These are phyloP conservation scores for Paxillus rubicundulus DNA, from an alignment of 768 basidiomycete genomes.

Conservation along the genomic window DNA sequence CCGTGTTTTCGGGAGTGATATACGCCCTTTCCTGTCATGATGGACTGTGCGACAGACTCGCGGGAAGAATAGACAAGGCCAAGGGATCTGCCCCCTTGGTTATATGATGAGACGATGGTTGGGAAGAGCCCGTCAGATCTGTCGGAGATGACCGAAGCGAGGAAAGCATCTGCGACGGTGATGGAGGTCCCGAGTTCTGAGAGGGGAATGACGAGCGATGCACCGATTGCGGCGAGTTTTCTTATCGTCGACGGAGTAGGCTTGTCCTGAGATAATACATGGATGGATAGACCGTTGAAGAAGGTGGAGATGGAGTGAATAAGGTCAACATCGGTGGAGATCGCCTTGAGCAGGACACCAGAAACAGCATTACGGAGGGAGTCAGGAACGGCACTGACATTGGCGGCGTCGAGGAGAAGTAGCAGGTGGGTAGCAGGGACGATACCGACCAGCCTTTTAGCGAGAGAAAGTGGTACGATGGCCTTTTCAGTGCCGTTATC, in stretches of 20 bases:
- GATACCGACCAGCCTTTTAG: constrained; percentile 61
- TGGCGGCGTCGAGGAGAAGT: constrained; percentile 72
- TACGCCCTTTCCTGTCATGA: constrained; percentile 84
- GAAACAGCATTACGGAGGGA: constrained; percentile 70
- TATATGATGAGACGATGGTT: constrained; percentile 76
- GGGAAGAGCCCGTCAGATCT: constrained; percentile 91
- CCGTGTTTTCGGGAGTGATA: constrained; percentile 97
- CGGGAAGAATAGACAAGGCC: constrained; percentile 95
- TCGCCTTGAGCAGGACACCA: constrained; percentile 77
- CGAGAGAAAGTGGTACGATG: constrained; percentile 66
- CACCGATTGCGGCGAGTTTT: constrained; percentile 55
- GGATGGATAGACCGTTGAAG: constrained; percentile 60
- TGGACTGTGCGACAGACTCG: constrained; percentile 83
- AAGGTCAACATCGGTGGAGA: constrained; percentile 69
- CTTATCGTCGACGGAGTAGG: constrained; percentile 62
- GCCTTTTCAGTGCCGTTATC: constrained; percentile 81
- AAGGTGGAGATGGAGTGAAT: constrained; percentile 76
- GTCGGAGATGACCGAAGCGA: constrained; percentile 79
- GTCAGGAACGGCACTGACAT: constrained; percentile 73
- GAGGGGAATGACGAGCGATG: constrained; percentile 68
- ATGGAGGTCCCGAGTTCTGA: constrained; percentile 62
- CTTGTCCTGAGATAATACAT: constrained; percentile 53
- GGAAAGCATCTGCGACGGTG: constrained; percentile 82
- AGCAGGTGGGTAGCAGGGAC: constrained; percentile 72
- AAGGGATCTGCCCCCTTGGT: constrained; percentile 68